Percentiles rank a stretch among this genome's conserved stretches.
These are phyloP conservation scores for Solanum sparsipilum DNA, from an alignment of 257 asterid species.

Conservation along the genomic window DNA sequence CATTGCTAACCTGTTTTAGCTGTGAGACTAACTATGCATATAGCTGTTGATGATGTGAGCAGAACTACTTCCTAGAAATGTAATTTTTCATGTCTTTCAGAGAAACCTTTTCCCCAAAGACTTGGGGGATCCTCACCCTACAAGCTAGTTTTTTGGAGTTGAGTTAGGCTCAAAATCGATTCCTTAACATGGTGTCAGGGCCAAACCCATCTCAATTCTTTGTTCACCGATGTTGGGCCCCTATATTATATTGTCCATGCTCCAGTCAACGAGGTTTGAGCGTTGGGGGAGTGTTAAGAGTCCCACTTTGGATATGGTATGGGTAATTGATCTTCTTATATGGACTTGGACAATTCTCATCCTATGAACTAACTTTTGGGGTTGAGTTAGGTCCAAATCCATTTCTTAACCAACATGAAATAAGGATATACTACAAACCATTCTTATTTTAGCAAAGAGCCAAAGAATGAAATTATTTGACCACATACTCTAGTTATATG, in stretches of 20 bases:
- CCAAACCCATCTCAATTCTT: neutral
- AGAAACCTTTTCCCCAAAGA: neutral
- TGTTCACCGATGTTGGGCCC: neutral
- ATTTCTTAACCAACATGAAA: neutral
- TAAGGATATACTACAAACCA: neutral
- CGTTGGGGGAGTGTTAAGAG: neutral
- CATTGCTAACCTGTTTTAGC: neutral
- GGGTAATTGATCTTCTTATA: neutral
- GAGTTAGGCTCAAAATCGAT: neutral
- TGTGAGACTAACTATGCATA: neutral
- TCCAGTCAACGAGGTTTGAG: neutral
- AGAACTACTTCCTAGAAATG: neutral
- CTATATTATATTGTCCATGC: neutral
- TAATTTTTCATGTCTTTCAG: neutral
- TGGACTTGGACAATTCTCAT: neutral
- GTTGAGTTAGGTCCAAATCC: neutral
- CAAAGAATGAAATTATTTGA: neutral
- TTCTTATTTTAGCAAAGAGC: neutral
- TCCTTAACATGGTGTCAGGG: neutral
- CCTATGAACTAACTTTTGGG: neutral
- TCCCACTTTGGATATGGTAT: neutral
- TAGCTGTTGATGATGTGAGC: neutral
- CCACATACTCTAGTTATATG: neutral
- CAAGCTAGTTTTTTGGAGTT: neutral
- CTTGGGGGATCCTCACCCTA: neutral